Evolutionary conservation across 305 asterid genomes (phyloP), one percentile per base, ranked within the genome.

Genomic region (Fraxinus albicans): DNA sequence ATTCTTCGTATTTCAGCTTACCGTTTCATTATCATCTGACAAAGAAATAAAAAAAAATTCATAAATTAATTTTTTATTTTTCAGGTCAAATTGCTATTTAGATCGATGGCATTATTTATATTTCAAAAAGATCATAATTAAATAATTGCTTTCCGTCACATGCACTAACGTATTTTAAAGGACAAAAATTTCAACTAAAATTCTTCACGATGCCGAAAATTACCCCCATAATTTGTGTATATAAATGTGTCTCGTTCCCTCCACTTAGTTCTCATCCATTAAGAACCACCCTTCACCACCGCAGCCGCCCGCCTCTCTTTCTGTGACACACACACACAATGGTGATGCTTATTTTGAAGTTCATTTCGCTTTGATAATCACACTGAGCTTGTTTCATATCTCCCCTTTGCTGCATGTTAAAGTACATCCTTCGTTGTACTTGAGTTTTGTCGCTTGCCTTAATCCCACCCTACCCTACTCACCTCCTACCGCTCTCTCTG

Each of bases 131-230:
- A 47, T 47, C 19, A 47, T 47, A 47, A 47, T 47, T 47, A 13
- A 47, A 3, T 47, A 47, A 47, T 47, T 47, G 19, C 19, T 47
- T 47, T 47, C 19, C 19, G 19, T 15, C 58, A 47, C 19, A 47
- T 47, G 19, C 19, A 42, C 53, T 42, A 7, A 42, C 0, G 19
- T 47, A 47, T 13, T 47, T 13, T 3, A 47, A 47, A 47, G 58
- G 19, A 47, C 19, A 47, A 13, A 47, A 47, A 47, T 58, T 17
- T n/a, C 69, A 85, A 53, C 79, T 80, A 84, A 78, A 88, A 36
- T 84, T 76, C 53, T 60, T 83, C 87, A 88, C 89, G 88, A 89
- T 84, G 88, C 89, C 89, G 84, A 85, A 80, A 84, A 47, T 0
- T 53, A 53, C 2, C 80, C 50, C 44, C 80, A 69, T 42, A 13